Evolutionary conservation across 768 basidiomycete species (phyloP).

Genomic region (Russula olivacea): DNA sequence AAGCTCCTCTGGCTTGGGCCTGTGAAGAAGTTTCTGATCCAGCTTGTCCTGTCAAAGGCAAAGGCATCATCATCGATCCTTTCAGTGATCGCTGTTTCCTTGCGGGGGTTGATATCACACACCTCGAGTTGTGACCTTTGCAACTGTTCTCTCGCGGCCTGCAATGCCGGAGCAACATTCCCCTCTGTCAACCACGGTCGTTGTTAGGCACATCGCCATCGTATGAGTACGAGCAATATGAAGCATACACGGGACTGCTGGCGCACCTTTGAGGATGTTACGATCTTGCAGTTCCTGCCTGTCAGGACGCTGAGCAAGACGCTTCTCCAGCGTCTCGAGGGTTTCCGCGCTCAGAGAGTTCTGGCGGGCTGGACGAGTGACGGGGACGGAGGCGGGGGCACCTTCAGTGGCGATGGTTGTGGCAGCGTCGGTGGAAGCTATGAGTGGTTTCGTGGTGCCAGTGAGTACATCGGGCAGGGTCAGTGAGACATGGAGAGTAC

Average conservation of each 20-base stretch:
- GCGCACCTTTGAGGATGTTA: constrained; percentile 62
- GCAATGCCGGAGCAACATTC: constrained; percentile 53
- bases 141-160: constrained; percentile 54
- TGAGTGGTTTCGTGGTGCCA: too few relatives aligned
- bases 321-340: constrained; percentile 47
- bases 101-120: background rate
- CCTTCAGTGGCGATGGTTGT: constrained; percentile 2
- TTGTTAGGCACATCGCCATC: background rate
- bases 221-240: too few relatives aligned
- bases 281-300: constrained; percentile 57
- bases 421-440: constrained; percentile 14
- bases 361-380: constrained; percentile 28
- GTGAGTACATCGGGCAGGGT: background rate
- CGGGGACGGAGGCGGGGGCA: background rate
- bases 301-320: constrained; percentile 49
- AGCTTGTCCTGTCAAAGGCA: constrained; percentile 49
- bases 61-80: background rate
- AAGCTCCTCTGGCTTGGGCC: constrained; percentile 57
- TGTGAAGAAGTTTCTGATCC: constrained; percentile 50
- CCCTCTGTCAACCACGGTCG: constrained; percentile 41
- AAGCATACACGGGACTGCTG: background rate
- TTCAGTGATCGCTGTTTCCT: constrained; percentile 5
- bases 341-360: constrained; percentile 33
- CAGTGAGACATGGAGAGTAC: background rate
- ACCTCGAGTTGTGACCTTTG: constrained; percentile 62